Conservation (phyloP, 176 grass and related monocot species). For the Poa pratensis region DNA sequence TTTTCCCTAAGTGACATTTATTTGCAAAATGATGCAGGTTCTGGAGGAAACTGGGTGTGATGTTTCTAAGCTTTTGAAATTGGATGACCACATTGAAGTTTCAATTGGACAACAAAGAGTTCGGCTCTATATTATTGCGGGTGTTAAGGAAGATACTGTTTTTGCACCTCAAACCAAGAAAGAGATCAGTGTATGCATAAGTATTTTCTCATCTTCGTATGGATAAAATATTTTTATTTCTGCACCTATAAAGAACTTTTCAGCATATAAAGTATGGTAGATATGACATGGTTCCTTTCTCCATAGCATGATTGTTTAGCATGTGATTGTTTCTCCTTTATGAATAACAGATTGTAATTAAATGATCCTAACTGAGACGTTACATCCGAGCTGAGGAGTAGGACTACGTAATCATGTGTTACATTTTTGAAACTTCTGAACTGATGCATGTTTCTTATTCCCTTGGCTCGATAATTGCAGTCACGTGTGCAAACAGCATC, state of each 20-base stretch:
- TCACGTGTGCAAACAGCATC: not conserved
- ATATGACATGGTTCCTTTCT: slow-evolving; percentile 25
- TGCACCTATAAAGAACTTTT: not conserved
- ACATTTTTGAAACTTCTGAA: not conserved
- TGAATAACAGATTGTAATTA: not conserved
- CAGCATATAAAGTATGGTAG: not conserved
- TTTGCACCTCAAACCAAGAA: slow-evolving; percentile 98
- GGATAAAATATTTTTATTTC: not conserved
- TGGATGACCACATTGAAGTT: slow-evolving; percentile 85
- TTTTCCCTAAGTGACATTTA: slow-evolving; percentile 8
- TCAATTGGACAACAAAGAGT: slow-evolving; percentile 86
- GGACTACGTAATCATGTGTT: not conserved
- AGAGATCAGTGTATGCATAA: slow-evolving; percentile 86
- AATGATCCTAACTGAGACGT: not conserved
- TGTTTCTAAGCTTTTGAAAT: slow-evolving; percentile 75
- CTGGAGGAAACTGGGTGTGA: slow-evolving; percentile 97
- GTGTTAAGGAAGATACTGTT: slow-evolving; percentile 77
- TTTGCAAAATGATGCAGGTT: slow-evolving; percentile 56
- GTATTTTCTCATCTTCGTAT: slow-evolving; percentile 23
- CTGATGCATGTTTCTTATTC: not conserved
- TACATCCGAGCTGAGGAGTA: not conserved
- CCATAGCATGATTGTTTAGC: not conserved
- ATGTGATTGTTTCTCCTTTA: not conserved
- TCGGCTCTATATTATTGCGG: slow-evolving; percentile 86
- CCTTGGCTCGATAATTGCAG: not conserved